Evolutionary conservation across 768 basidiomycete genomes (phyloP), one percentile per base, ranked within the genome.

Genomic region (Panaeolus papilionaceus): DNA sequence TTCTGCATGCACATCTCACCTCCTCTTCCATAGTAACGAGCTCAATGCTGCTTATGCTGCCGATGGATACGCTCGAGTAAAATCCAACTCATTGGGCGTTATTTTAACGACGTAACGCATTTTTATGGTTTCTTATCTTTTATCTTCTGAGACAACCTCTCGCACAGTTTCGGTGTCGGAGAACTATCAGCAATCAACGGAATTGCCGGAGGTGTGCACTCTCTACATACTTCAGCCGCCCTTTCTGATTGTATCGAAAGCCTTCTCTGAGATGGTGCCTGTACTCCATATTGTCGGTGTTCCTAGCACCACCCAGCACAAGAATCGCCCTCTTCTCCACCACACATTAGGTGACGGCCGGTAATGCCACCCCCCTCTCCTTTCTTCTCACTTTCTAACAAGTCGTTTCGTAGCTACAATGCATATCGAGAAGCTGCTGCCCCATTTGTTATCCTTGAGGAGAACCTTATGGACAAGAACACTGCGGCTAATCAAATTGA

Each of bases 1-100:
- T 45, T 63, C 9, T 47, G 7, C 63, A 5, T 47, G 37, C 1
- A 39, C 38, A 20, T 54, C 12, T 26, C 65, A 71, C 2, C 67
- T 11, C 18, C 5, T 28, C 10, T 11, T 45, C 64, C 0, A 44
- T 67, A 93, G 92, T 71, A 94, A 94, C 68, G 92, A 95, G 75
- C 83, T 96, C 61, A 94, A 96, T 70, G 92, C 94, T 0, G 85
- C 93, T 0, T 98, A 98, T 77, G 96, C 96, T 16, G 94, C 94
- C 0, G 95, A 96, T 74, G 96, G 96, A 11, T 97, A 97, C 77
- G 94, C 96, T 20, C 87, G 96, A 66, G 89, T 96, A 64, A 96
- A 95, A 71, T 87, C 90, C 62, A 80, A 83, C 61, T 84, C 87
- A 71, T 79, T 94, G 61, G 93, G 92, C 62, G 93, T 89, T 8